Conservation (phyloP, 2,329 filamentous ascomycete genomes). For the Xylariaceae sp. region DNA sequence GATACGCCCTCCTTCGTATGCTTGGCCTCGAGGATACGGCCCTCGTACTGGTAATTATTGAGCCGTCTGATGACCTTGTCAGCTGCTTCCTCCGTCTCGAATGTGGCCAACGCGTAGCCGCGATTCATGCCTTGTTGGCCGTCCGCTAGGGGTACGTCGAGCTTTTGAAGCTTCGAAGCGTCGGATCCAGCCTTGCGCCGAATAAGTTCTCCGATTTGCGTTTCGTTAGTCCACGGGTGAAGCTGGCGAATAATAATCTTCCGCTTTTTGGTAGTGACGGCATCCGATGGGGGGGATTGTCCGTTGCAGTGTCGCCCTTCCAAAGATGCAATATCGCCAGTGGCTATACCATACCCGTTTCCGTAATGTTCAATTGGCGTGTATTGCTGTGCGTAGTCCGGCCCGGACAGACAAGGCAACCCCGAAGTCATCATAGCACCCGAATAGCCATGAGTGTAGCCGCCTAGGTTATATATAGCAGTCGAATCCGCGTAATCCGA, state of each 20-base stretch:
- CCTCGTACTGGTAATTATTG: slow-evolving; percentile 25
- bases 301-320: slow-evolving; percentile 2
- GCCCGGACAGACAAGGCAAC: slow-evolving; percentile 7
- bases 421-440: neutral
- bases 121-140: slow-evolving; percentile 21
- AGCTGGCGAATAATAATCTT: slow-evolving; percentile 31
- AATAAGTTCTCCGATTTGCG: slow-evolving; percentile 28
- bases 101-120: slow-evolving; percentile 28
- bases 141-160: slow-evolving; percentile 26
- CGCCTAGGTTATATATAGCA: slow-evolving; percentile 1
- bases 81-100: slow-evolving; percentile 26
- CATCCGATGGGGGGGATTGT: neutral
- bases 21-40: slow-evolving; percentile 23
- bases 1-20: slow-evolving; percentile 29
- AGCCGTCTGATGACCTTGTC: slow-evolving; percentile 26
- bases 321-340: slow-evolving; percentile 3
- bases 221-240: slow-evolving; percentile 20
- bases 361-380: slow-evolving; percentile 19
- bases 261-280: slow-evolving; percentile 24
- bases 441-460: slow-evolving; percentile 4
- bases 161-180: slow-evolving; percentile 24
- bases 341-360: slow-evolving; percentile 19
- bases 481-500: slow-evolving; percentile 10
- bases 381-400: slow-evolving; percentile 17
- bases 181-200: slow-evolving; percentile 24